Percentiles rank a stretch among this genome's conserved stretches.
These are phyloP conservation scores for Keithomyces neogunnii DNA, from an alignment of 2,329 filamentous ascomycete genomes.

Conservation along the genomic window DNA sequence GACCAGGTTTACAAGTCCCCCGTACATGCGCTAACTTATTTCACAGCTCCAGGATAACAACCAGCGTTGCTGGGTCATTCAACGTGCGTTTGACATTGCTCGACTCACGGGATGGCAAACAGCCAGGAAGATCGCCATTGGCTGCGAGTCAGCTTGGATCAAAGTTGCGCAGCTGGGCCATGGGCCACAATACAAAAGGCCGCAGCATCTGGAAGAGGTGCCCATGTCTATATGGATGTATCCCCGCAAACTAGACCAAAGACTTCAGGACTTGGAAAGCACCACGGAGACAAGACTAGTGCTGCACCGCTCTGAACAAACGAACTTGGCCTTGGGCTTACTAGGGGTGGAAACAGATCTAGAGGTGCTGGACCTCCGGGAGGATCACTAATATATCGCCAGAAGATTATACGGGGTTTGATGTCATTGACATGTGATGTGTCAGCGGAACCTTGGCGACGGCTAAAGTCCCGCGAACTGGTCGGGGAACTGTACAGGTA, in stretches of 20 bases:
- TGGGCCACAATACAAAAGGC: conserved; percentile 64
- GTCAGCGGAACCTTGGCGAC: too few relatives aligned
- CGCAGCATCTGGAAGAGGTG: conserved; percentile 26
- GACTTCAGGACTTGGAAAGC: conserved; percentile 38
- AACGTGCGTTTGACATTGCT: conserved; percentile 65
- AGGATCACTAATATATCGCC: conserved; percentile 16
- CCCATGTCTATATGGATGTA: conserved; percentile 38
- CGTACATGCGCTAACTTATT: neutral
- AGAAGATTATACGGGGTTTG: neutral
- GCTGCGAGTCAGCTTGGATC: conserved; percentile 79
- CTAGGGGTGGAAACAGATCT: conserved; percentile 72
- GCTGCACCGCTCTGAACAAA: conserved; percentile 52
- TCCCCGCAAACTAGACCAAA: conserved; percentile 41
- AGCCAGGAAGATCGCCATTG: conserved; percentile 69
- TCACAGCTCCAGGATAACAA: conserved; percentile 40
- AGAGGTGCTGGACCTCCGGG: conserved; percentile 48
- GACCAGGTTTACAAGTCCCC: neutral
- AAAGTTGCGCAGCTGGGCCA: conserved; percentile 63
- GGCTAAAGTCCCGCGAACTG: too few relatives aligned
- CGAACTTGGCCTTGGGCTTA: conserved; percentile 71
- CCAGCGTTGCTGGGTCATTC: conserved; percentile 73
- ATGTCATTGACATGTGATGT: too few relatives aligned
- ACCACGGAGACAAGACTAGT: conserved; percentile 42
- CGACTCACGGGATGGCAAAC: conserved; percentile 83
- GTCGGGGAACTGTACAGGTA: neutral